Conservation (phyloP, 805 yeast species). For the Suhomyces sp. region DNA sequence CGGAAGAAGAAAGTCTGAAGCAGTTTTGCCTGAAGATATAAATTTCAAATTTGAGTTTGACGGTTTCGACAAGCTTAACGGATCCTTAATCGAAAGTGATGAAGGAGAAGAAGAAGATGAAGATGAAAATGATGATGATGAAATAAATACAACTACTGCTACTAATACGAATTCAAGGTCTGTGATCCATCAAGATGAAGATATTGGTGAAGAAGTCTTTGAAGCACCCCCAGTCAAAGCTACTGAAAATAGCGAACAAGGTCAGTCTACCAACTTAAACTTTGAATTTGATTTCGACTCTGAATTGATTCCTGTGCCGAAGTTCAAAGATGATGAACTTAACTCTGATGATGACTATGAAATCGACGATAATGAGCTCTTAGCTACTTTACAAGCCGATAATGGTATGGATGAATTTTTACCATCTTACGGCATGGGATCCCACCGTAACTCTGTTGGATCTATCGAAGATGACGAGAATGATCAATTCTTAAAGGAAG, state of each 20-base stretch:
- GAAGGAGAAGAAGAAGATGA: constrained; percentile 34
- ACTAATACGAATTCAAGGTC: constrained; percentile 10
- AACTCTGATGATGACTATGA: constrained; percentile 67
- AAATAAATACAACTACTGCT: too few species aligned
- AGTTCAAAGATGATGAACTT: constrained; percentile 46
- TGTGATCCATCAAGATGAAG: constrained; percentile 46
- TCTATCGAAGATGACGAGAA: constrained; percentile 35
- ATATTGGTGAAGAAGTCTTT: constrained; percentile 55
- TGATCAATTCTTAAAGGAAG: constrained; percentile 42
- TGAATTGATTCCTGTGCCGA: constrained; percentile 48
- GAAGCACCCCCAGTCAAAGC: constrained; percentile 1
- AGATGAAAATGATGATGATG: constrained; percentile 18
- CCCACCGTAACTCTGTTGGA: constrained; percentile 24
- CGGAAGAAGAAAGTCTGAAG: constrained; percentile 38
- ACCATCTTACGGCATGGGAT: constrained; percentile 8
- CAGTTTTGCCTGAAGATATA: constrained; percentile 43
- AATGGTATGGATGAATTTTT: constrained; percentile 42
- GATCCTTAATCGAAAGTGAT: constrained; percentile 21
- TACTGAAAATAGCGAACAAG: background rate
- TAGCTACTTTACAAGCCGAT: constrained; percentile 49
- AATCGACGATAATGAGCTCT: constrained; percentile 48
- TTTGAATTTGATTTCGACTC: constrained; percentile 32
- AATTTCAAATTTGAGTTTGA: constrained; percentile 44
- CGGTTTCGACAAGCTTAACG: constrained; percentile 26
- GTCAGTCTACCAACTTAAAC: constrained; percentile 4